Evolutionary conservation across 148 eudicot species (phyloP).

Genomic region (Linanthus parryae): DNA sequence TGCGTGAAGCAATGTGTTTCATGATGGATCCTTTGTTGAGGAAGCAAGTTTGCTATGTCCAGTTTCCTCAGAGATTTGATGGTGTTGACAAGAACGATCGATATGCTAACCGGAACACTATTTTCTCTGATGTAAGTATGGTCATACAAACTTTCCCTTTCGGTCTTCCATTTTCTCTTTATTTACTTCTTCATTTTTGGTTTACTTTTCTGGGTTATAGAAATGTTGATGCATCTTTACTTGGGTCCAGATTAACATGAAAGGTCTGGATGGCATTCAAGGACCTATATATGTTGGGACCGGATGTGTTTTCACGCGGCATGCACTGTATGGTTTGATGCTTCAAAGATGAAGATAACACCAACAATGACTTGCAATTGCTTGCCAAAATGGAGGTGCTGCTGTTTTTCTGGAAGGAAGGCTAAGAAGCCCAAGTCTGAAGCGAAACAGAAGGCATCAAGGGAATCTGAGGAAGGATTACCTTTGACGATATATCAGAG

Average conservation of each 20-base stretch:
- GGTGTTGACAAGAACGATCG: conserved; percentile 20
- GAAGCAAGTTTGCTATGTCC: no score
- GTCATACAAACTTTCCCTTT: background rate
- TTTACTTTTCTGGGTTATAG: no score
- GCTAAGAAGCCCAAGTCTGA: conserved; percentile 5
- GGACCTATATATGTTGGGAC: conserved; percentile 32
- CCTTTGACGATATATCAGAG: background rate
- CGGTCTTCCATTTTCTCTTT: no score
- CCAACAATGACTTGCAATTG: conserved; percentile 21
- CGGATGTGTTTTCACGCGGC: conserved; percentile 27
- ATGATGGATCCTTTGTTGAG: conserved; percentile 27
- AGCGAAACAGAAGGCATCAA: conserved; percentile 1
- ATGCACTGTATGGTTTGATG: conserved; percentile 28
- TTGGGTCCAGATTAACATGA: conserved; percentile 25
- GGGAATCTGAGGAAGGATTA: background rate
- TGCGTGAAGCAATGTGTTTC: conserved; percentile 27
- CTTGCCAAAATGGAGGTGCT: conserved; percentile 20
- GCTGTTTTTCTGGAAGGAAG: conserved; percentile 16
- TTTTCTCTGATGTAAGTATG: conserved; percentile 25
- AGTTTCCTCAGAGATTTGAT: conserved; percentile 30
- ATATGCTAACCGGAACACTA: conserved; percentile 21
- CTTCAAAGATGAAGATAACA: conserved; percentile 18
- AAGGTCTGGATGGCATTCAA: conserved; percentile 28
- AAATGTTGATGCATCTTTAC: no score
- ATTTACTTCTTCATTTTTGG: no score